Evolutionary conservation across 495 filamentous ascomycete species (phyloP).

Genomic region (Mytilinidion resinicola): DNA sequence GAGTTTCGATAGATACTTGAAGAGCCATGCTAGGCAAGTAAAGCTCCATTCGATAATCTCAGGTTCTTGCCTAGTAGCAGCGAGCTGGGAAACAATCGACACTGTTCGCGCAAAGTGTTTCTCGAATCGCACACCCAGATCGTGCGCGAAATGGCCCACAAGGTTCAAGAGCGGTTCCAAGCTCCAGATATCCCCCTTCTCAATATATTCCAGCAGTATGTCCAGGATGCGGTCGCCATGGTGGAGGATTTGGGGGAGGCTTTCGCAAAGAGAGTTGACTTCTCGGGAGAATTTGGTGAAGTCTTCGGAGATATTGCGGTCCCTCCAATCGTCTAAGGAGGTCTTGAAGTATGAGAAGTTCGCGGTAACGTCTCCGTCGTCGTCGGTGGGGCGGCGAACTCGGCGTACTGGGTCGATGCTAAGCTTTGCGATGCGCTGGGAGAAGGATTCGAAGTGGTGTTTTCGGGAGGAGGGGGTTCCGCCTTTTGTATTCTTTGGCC

Average conservation of each 20-base stretch:
- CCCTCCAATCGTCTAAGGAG: conserved; percentile 79
- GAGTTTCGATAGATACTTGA: conserved; percentile 89
- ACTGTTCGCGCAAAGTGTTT: conserved; percentile 71
- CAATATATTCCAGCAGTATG: conserved; percentile 69
- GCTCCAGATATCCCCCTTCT: conserved; percentile 62
- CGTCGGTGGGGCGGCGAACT: conserved; percentile 74
- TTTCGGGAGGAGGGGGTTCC: conserved; percentile 69
- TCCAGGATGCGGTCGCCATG: conserved; percentile 78
- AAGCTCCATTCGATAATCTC: conserved; percentile 97
- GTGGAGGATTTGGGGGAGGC: conserved; percentile 83
- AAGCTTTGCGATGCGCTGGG: conserved; percentile 84
- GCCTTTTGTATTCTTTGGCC: conserved; percentile 44
- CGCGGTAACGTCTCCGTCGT: conserved; percentile 59
- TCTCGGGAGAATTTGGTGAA: conserved; percentile 70
- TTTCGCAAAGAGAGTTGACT: conserved; percentile 72
- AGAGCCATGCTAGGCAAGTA: conserved; percentile 85
- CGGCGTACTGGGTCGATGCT: conserved; percentile 87
- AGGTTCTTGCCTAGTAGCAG: conserved; percentile 56
- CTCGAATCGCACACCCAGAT: conserved; percentile 83
- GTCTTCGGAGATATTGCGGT: conserved; percentile 76
- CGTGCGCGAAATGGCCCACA: conserved; percentile 82
- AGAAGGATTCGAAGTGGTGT: conserved; percentile 88
- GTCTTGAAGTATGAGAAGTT: conserved; percentile 74
- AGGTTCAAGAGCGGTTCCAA: conserved; percentile 82
- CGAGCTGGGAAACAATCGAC: conserved; percentile 57